These are phyloP conservation scores for Phyllosticta paracitricarpa DNA, from an alignment of 2,329 filamentous ascomycete genomes.

Conservation along the genomic window DNA sequence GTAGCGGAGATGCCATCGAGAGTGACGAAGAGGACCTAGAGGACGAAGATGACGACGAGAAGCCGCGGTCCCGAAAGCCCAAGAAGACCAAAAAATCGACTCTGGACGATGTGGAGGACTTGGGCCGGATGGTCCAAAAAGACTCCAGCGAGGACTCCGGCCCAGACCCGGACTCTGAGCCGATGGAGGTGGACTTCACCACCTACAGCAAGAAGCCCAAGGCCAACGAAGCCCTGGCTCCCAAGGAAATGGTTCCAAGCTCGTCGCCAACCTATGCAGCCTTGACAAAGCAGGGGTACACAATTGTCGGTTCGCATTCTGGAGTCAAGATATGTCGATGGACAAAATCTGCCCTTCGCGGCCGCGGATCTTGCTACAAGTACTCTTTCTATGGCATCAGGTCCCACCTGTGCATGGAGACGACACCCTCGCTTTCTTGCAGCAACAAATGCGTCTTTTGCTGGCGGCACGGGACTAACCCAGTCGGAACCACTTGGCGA, in stretches of 20 bases:
- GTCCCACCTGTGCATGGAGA: slow-evolving; percentile 97
- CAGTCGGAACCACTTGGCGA: slow-evolving; percentile 91
- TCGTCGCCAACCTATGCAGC: slow-evolving; percentile 80
- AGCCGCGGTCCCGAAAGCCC: slow-evolving; percentile 11
- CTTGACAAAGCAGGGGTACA: slow-evolving; percentile 92
- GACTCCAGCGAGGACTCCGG: slow-evolving; percentile 5
- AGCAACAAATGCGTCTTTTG: slow-evolving; percentile 99
- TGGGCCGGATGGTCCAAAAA: slow-evolving; percentile 51
- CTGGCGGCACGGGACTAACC: slow-evolving; percentile 96
- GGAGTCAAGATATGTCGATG: slow-evolving; percentile 97
- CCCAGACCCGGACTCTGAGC: slow-evolving; percentile 22
- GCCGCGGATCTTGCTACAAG: slow-evolving; percentile 94
- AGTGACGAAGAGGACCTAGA: slow-evolving; percentile 64
- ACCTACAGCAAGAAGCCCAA: slow-evolving; percentile 51
- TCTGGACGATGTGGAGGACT: slow-evolving; percentile 75
- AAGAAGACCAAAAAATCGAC: slow-evolving; percentile 34
- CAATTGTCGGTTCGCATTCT: slow-evolving; percentile 88
- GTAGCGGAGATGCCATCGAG: slow-evolving; percentile 75
- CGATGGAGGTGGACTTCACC: slow-evolving; percentile 79
- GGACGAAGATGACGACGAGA: slow-evolving; percentile 39
- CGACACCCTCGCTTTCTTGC: slow-evolving; percentile 88
- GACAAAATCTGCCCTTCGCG: slow-evolving; percentile 93
- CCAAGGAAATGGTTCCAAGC: slow-evolving; percentile 90
- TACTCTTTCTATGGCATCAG: slow-evolving; percentile 95
- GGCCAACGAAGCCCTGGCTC: slow-evolving; percentile 29